Percentiles rank a stretch among this genome's conserved stretches.
Evolutionary conservation across 2,329 filamentous ascomycete genomes (phyloP).

Genomic region (Pseudodiploospora longispora): DNA sequence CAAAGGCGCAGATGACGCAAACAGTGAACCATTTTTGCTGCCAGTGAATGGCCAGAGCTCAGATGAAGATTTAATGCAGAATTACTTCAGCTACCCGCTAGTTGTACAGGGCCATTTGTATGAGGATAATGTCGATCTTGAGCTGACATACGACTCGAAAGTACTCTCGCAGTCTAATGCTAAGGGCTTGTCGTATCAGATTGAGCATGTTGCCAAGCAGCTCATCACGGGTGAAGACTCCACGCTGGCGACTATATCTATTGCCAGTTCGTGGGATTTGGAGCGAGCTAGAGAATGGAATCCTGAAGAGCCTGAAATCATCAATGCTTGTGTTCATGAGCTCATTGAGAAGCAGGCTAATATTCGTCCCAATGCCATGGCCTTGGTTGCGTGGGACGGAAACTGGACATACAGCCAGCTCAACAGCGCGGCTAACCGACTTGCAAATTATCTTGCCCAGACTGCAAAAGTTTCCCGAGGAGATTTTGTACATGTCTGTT

Average conservation of each 20-base stretch:
- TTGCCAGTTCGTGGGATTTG: neutral
- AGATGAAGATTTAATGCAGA: slow-evolving; percentile 1
- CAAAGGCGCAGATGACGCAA: neutral
- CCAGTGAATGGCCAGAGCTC: neutral
- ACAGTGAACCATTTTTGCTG: neutral
- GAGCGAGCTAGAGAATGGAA: neutral
- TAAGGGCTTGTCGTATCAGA: slow-evolving; percentile 8
- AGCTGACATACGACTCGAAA: neutral
- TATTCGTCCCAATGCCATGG: neutral
- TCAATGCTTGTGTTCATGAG: neutral
- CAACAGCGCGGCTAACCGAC: slow-evolving; percentile 31
- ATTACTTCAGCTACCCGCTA: slow-evolving; percentile 4
- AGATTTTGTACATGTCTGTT: too few relatives aligned
- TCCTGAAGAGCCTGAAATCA: neutral
- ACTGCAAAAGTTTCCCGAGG: too few relatives aligned
- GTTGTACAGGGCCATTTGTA: slow-evolving; percentile 2
- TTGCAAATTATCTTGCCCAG: neutral
- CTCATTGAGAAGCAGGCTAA: slow-evolving; percentile 1
- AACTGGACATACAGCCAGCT: slow-evolving; percentile 1
- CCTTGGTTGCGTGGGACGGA: slow-evolving; percentile 2
- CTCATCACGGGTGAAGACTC: slow-evolving; percentile 3
- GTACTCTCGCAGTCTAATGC: slow-evolving; percentile 2
- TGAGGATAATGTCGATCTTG: slow-evolving; percentile 1
- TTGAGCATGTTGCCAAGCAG: slow-evolving; percentile 9
- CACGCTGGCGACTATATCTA: slow-evolving; percentile 1